These are phyloP conservation scores for Paulinella micropora DNA, from an alignment of 78 protist genomes.

Conservation along the genomic window DNA sequence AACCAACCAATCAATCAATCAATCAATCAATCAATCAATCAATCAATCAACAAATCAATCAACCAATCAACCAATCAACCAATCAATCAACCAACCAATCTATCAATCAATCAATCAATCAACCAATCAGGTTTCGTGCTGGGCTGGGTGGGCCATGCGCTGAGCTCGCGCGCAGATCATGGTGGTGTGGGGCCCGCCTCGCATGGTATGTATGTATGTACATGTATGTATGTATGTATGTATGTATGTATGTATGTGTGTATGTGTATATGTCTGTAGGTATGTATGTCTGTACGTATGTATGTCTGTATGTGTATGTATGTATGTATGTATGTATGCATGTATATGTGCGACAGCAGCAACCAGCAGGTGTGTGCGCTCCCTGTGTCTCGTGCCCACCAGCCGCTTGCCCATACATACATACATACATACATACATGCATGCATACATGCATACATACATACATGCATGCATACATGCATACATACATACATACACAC, in stretches of 20 bases:
- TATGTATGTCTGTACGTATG: not conserved
- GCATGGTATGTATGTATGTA: not conserved
- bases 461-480: not conserved
- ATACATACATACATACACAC: not conserved
- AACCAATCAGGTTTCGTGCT: not conserved
- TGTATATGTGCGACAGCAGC: not conserved
- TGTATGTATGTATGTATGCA: not conserved
- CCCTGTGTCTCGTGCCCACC: no score
- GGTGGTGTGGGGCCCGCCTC: not conserved
- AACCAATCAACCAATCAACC: no score
- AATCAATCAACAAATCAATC: no score
- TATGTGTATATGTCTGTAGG: not conserved
- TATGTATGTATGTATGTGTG: not conserved
- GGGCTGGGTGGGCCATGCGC: not conserved
- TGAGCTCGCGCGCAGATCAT: not conserved
- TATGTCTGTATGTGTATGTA: not conserved
- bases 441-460: not conserved
- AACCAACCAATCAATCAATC: no score
- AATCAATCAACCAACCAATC: not conserved
- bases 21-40: no score
- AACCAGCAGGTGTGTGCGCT: no score
- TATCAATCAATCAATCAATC: not conserved
- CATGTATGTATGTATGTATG: not conserved
- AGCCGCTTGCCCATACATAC: no score
- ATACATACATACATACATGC: not conserved